A percentile compares a stretch with the other conserved stretches of the same genome.
Conservation (phyloP, 768 basidiomycete genomes). For the Dentipellis sp. region DNA sequence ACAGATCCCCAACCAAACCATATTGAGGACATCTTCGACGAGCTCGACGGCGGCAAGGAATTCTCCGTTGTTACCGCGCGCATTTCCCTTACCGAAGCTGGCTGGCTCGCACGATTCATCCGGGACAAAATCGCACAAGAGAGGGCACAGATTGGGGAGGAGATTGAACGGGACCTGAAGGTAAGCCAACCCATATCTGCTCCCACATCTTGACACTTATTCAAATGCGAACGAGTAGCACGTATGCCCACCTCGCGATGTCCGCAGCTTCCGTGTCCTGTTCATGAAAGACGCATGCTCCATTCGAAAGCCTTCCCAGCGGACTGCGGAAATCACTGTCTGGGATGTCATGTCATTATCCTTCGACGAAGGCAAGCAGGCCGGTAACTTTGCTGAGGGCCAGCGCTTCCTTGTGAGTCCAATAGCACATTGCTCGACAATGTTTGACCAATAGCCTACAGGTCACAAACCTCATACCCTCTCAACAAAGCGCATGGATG, state of each 20-base stretch:
- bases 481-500: constrained; percentile 66
- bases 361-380: constrained; percentile 4
- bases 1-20: constrained; percentile 23
- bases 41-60: constrained; percentile 48
- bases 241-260: constrained; percentile 12
- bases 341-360: constrained; percentile 11
- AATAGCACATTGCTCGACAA: no score
- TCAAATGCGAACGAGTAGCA: constrained; percentile 1
- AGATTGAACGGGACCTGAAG: constrained; percentile 66
- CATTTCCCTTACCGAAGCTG: constrained; percentile 37
- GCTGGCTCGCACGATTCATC: constrained; percentile 53
- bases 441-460: constrained; percentile 9
- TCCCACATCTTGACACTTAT: background rate
- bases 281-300: constrained; percentile 10
- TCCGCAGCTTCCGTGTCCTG: constrained; percentile 10
- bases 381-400: constrained; percentile 8
- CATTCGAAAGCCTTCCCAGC: constrained; percentile 4
- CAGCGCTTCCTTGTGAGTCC: constrained; percentile 9
- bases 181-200: constrained; percentile 30
- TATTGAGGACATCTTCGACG: constrained; percentile 45
- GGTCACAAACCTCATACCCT: constrained; percentile 67
- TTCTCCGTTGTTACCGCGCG: constrained; percentile 33
- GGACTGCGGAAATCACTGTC: constrained; percentile 10
- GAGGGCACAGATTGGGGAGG: constrained; percentile 39
- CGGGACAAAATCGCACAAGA: constrained; percentile 38